These are phyloP conservation scores for Picea sitchensis DNA, from an alignment of 75 land plant species.

Conservation along the genomic window DNA sequence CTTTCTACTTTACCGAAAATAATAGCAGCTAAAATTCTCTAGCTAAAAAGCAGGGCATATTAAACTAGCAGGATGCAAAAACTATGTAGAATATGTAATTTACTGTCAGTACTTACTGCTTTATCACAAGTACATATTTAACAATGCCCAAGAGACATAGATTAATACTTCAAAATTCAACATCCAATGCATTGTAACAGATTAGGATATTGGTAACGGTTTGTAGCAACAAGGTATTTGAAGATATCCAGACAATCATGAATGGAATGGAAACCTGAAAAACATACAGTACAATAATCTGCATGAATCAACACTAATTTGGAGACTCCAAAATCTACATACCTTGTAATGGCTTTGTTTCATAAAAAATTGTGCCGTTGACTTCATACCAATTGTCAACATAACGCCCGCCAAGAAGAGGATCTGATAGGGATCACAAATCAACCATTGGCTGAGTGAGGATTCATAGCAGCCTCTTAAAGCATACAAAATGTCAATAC, in stretches of 20 bases:
- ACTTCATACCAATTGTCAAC: constrained; percentile 86
- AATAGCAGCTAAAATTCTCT: not conserved
- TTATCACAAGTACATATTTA: not conserved
- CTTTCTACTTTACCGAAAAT: not conserved
- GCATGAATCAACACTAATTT: not conserved
- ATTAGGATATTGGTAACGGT: not conserved
- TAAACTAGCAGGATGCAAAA: not conserved
- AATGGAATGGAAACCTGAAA: no score
- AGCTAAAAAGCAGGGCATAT: not conserved
- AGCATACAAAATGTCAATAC: not conserved
- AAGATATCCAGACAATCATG: no score
- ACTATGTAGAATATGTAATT: not conserved
- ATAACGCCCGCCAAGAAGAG: constrained; percentile 85
- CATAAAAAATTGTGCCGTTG: constrained; percentile 78
- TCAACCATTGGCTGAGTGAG: not conserved
- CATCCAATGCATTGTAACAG: not conserved
- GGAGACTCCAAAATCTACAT: not conserved
- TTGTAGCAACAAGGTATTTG: not conserved
- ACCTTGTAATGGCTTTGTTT: constrained; percentile 81
- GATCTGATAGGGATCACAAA: constrained; percentile 49
- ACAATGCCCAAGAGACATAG: not conserved
- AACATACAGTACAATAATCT: not conserved
- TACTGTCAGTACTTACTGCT: not conserved
- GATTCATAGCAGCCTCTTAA: not conserved
- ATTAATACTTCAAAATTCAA: not conserved